Evolutionary conservation across 257 asterid species (phyloP), one percentile per base, ranked within the genome.

Genomic region (Nicotiana knightiana): DNA sequence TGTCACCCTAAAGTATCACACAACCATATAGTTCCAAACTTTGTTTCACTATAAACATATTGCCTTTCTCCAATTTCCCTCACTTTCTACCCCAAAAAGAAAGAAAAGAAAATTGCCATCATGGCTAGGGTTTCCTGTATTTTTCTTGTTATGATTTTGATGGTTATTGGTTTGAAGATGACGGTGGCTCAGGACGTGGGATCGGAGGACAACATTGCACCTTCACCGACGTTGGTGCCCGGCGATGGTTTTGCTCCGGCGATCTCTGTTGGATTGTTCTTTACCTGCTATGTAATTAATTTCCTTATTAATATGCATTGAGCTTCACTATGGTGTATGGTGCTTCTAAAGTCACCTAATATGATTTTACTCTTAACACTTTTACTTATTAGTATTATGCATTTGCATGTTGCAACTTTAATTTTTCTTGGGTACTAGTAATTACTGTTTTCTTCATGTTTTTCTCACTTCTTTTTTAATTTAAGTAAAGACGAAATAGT

Each of bases 161-260:
- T 6, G 46, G 46, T 70, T 21, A 18, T 71, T 71, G 7, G 11
- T 24, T 46, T 73, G 79, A 48, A 48, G 61, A 46, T 46, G 79
- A 33, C 12, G 7, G 1, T 67, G 61, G 79, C 79, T 24, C 79
- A 73, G 48, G 15, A 73, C 37, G 24, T 71, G 13, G 79, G 30
- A 12, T 46, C 37, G 4, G 79, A 51, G 57, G 57, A 24, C 24
- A 71, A 71, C 26, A 71, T 46, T 46, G 61, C 79, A 71, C 79
- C 61, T 71, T 21, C 79, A 21, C 79, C 79, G 39, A 57, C 57
- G 33, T 5, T 43, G 58, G 59, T 17, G 24, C 11, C 77, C 77
- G 77, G 79, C 59, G 61, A 24, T 24, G 61, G 79, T 24, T 71
- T 71, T 71, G 61, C 3, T 46, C 79, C 61, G 79, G 61, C 79